Base-by-base conservation (phyloP, 2,329 filamentous ascomycete species). In the Ceratocystis eucalypticola region DNA sequence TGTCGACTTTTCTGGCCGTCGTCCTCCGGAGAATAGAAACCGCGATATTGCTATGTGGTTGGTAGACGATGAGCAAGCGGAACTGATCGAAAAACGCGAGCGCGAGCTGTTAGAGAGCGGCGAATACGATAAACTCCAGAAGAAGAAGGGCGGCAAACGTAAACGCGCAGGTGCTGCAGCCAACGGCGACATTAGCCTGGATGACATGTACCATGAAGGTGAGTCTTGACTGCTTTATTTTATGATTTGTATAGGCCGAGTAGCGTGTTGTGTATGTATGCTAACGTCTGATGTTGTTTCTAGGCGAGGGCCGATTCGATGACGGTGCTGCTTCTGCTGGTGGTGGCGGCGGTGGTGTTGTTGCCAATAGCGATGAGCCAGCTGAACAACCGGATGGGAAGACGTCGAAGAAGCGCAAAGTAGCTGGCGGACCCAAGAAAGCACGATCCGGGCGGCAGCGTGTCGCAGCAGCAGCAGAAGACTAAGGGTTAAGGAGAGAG, bases 151-250 rank as follows among this genome's bases (percentile, higher is more conserved):
- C 22, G 79, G 76, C 69, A 84, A 84, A 74, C 77, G 80, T 67
- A 84, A 84, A 75, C 78, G 79, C 69, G 78, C 77, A 53, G 67
- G 66, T 45, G 65, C 46, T 30, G 72, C 37, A 41, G 37, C 71
- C 4, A 73, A 71, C 57, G 71, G 70, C 7, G 74, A 72, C 46
- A 83, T 84, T 72, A 93, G 88, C 72, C 78, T 97, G 76, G 94
- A 97, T 75, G 93, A 96, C 74, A 91, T 99, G 89, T 99, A 99
- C 78, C 94, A 99, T 75, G 94, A 99, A 82, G 94, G 94, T 96
- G 76, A 86, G 89, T 78, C 65, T 15, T 41, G 37, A 41, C 37
- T 41, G 37, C 37, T 41, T 15, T 5, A 41, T 41, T 12, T 30
- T 63, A 12, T 41, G 1, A 3, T n/a, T 68, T 5, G 20, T 1